A percentile compares a stretch with the other conserved stretches of the same genome.
These are phyloP conservation scores for Zoysia matrella DNA, from an alignment of 202 grass and related monocot genomes.

Conservation along the genomic window DNA sequence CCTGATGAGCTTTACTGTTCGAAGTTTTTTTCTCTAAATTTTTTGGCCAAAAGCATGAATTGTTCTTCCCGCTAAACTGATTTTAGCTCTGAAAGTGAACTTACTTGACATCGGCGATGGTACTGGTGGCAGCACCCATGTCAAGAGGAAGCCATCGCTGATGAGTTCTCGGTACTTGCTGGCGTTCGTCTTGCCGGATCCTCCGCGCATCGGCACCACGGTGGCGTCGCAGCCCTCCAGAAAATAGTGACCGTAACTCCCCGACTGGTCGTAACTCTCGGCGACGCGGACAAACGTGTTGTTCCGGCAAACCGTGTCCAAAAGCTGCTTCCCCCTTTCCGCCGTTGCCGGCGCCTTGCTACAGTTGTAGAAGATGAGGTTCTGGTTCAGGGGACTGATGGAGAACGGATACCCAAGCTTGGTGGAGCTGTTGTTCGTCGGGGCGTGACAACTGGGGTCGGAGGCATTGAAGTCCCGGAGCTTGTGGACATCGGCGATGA, in stretches of 20 bases:
- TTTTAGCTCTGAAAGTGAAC: background rate
- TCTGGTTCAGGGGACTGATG: background rate
- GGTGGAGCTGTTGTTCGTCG: background rate
- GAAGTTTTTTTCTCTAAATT: background rate
- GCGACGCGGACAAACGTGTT: background rate
- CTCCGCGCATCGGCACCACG: slow-evolving; percentile 11
- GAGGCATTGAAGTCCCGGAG: accelerated
- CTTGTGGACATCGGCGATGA: slow-evolving; percentile 9
- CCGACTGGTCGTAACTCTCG: background rate
- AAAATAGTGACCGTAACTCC: background rate
- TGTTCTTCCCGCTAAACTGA: background rate
- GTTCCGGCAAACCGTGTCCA: background rate
- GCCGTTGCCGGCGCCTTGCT: no score
- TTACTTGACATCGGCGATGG: background rate
- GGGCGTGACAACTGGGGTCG: background rate
- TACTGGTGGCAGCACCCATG: background rate
- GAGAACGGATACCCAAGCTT: background rate
- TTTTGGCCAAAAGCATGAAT: no score
- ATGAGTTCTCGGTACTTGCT: slow-evolving; percentile 29
- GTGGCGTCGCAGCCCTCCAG: background rate
- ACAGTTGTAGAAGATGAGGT: slow-evolving; percentile 17
- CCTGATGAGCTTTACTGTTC: background rate
- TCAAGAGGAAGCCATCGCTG: slow-evolving; percentile 43
- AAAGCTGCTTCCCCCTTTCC: background rate
- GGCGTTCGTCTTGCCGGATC: background rate